Evolutionary conservation across 805 yeast genomes (phyloP), one percentile per base, ranked within the genome.

Genomic region (Candida patagonica): DNA sequence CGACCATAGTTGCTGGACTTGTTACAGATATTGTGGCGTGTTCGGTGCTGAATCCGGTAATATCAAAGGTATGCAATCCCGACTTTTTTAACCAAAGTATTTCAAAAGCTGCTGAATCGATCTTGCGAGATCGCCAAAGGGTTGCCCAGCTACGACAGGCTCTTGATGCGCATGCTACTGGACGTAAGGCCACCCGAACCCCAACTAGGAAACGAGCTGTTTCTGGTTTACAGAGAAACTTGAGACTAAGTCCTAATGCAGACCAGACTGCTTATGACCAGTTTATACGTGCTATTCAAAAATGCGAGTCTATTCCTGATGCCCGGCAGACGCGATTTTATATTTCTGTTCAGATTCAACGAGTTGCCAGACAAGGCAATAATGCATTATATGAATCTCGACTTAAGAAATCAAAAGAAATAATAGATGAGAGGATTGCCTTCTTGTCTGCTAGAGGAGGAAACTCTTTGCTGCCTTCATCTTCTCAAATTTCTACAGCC

Each of bases 41-140:
- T 19, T 69, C 73, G 40, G 73, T 86, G 0, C 45, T 85, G 8
- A 54, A 57, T 17, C 83, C 86, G 0, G 38, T 73, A 0, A 42
- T 66, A 4, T 54, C 62, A 5, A 71, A 80, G 60, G 49, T 80
- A 1, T 61, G 79, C 0, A 88, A 81, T 36, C 74, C 89, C 1
- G 94, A 86, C 54, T 80, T 75, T 44, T 81, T 80, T 74, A 88
- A 88, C 55, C 72, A 75, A 41, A 52, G 68, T 30, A 66, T 86
- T 12, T 76, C 77, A 7, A 70, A 71, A 38, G 56, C 71, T 1
- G 72, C 82, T 1, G 78, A 85, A 3, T 70, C 70, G 23, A 71
- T 80, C 9, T 63, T 88, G 54, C 76, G 76, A 46, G 94, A 85
- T 51, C 65, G 87, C 41, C 72, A 72, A 26, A 85, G 83, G 51